phyloP scores from a whole-genome alignment of 306 rosid species.

The Astragalus membranaceus region DNA sequence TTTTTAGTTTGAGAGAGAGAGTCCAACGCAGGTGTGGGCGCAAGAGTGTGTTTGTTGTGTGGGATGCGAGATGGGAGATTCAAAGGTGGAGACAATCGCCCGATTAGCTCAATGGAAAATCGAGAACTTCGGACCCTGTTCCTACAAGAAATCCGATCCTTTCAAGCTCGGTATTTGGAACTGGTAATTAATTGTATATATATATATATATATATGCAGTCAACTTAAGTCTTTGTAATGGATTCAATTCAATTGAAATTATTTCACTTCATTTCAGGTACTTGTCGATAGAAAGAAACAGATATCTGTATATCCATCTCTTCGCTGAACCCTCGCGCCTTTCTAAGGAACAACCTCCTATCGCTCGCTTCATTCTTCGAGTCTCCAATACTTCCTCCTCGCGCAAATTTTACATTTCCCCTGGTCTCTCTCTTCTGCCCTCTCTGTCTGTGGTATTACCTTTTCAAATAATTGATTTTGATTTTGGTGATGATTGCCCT shows the following conservation, averaged over 20 bases:
- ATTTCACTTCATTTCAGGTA: conserved; percentile 32
- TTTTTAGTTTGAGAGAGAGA: too few relatives aligned
- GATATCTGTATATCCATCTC: conserved; percentile 57
- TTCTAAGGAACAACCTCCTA: conserved; percentile 76
- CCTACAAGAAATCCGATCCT: conserved; percentile 68
- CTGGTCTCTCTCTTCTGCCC: conserved; percentile 39
- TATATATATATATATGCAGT: too few relatives aligned
- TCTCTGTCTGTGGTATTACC: too few relatives aligned
- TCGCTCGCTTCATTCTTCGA: conserved; percentile 71
- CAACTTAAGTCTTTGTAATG: not conserved
- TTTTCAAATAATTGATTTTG: not conserved
- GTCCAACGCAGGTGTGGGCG: too few relatives aligned
- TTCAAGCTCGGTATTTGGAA: conserved; percentile 89
- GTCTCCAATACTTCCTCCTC: conserved; percentile 44
- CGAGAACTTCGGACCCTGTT: conserved; percentile 72
- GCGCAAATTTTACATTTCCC: conserved; percentile 56
- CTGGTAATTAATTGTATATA: conserved; percentile 54
- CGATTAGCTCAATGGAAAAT: conserved; percentile 86
- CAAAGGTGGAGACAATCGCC: conserved; percentile 69
- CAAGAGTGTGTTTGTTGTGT: too few relatives aligned
- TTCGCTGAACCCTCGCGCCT: conserved; percentile 67
- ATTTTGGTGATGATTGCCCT: not conserved
- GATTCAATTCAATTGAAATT: not conserved
- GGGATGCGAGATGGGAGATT: conserved; percentile 44
- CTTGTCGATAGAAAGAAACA: conserved; percentile 65